Conservation (phyloP, 441 rosid species). For the Gossypium davidsonii region DNA sequence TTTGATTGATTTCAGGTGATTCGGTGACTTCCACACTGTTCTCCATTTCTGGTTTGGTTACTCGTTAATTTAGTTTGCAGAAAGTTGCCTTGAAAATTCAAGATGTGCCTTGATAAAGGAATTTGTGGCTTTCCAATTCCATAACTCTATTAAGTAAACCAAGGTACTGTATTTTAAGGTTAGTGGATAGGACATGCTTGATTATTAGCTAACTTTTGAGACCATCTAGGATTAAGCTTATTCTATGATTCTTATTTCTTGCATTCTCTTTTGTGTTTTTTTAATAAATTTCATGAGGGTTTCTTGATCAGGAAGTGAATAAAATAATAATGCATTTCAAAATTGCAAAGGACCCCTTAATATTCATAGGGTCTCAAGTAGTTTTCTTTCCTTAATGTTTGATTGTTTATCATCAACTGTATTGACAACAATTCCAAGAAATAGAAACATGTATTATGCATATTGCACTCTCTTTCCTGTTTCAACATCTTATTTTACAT, state of each 20-base stretch:
- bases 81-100: slow-evolving; percentile 10
- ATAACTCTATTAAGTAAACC: neutral
- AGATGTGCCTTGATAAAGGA: neutral
- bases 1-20: slow-evolving; percentile 80
- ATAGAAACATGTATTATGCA: neutral
- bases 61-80: neutral
- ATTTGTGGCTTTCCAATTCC: slow-evolving; percentile 11
- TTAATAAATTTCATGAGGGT: neutral
- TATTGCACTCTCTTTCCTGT: neutral
- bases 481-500: neutral
- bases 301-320: neutral
- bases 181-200: neutral
- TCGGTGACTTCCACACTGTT: slow-evolving; percentile 9
- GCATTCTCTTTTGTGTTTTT: slow-evolving; percentile 3
- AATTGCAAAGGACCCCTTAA: neutral
- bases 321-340: neutral
- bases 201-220: neutral
- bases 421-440: neutral
- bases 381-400: neutral
- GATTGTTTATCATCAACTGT: neutral
- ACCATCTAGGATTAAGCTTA: neutral
- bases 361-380: neutral
- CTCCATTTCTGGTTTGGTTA: neutral
- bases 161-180: neutral
- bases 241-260: neutral